Evolutionary conservation across 495 filamentous ascomycete genomes (phyloP).

Genomic region (Hypoxylon fuscum): DNA sequence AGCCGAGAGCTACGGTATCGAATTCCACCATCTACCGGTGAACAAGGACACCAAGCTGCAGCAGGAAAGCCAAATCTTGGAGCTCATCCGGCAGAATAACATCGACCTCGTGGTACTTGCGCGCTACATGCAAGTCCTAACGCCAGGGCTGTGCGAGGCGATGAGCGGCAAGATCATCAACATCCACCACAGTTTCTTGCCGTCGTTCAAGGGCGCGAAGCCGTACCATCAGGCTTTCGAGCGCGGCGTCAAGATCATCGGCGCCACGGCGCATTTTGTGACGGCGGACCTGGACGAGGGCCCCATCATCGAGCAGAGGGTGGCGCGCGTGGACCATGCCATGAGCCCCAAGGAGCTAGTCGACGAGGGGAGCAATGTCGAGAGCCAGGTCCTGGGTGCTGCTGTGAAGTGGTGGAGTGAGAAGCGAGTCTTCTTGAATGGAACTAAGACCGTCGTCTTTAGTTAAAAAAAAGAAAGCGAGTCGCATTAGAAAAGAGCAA

Average conservation of each 20-base stretch:
- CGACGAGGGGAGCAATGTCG: conserved; percentile 76
- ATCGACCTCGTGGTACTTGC: conserved; percentile 79
- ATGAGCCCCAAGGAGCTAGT: conserved; percentile 76
- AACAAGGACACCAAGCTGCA: conserved; percentile 71
- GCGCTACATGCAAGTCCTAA: conserved; percentile 87
- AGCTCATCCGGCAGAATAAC: conserved; percentile 67
- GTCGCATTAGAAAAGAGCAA: neutral
- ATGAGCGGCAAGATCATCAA: conserved; percentile 83
- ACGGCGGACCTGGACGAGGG: conserved; percentile 80
- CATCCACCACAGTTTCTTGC: conserved; percentile 83
- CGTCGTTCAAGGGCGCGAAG: conserved; percentile 81
- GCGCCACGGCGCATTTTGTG: conserved; percentile 80
- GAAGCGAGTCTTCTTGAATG: conserved; percentile 74
- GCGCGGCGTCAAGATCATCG: conserved; percentile 81
- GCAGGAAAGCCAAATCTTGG: conserved; percentile 72
- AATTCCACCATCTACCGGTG: conserved; percentile 78
- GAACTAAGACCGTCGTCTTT: conserved; percentile 78
- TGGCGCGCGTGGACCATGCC: conserved; percentile 71
- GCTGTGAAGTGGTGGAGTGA: conserved; percentile 80
- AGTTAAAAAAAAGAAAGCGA: conserved; percentile 35
- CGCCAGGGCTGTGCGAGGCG: conserved; percentile 71
- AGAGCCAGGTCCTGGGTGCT: conserved; percentile 75
- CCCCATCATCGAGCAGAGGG: conserved; percentile 81
- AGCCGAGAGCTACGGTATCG: conserved; percentile 73
- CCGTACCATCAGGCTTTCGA: conserved; percentile 84